Evolutionary conservation across 1,139 yeast species (phyloP), one percentile per base, ranked within the genome.

Genomic region (Saccharomyces hybrid): DNA sequence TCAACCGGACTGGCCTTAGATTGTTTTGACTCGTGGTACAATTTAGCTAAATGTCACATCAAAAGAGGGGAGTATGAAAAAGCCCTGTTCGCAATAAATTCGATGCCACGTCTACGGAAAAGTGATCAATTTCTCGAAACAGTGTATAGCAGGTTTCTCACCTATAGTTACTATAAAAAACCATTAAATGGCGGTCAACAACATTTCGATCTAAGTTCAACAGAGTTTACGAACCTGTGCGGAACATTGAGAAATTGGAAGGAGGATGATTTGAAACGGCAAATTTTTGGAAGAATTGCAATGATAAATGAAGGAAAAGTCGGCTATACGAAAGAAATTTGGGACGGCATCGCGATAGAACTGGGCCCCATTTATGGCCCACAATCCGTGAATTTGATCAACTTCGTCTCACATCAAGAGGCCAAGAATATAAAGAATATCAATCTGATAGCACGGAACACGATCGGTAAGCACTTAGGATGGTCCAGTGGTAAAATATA

Each of bases 1-100:
- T 86, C 96, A 0, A 89, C 88, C 13, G 81, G 84, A 61, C 78
- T 91, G 1, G 80, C 91, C 1, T 97, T 98, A 0, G 83, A 93
- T 1, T 96, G 87, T 66, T 90, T 88, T 69, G 78, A 79, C 57
- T 77, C 95, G 6, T 91, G 98, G 98, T 81, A 86, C 16, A 73
- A 78, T 55, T 74, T 91, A 53, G 88, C 89, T 3, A 78, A 80
- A 62, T 83, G 84, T 11, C 88, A 91, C 67, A 84, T 91, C 46
- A 75, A 82, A 52, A 74, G 78, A 58, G 84, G 81, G 54, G 89
- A 89, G 67, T 86, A 80, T 63, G 84, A 82, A 58, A 82, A 81
- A 64, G 97, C 97, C 0, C 75, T 93, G 56, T 73, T 88, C 52
- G 83, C 97, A 0, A 77, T 91, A 61, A 93, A 93, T 68, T 87